Base-by-base conservation (phyloP, 352 stramenopile species). In the Pythium oligandrum region DNA sequence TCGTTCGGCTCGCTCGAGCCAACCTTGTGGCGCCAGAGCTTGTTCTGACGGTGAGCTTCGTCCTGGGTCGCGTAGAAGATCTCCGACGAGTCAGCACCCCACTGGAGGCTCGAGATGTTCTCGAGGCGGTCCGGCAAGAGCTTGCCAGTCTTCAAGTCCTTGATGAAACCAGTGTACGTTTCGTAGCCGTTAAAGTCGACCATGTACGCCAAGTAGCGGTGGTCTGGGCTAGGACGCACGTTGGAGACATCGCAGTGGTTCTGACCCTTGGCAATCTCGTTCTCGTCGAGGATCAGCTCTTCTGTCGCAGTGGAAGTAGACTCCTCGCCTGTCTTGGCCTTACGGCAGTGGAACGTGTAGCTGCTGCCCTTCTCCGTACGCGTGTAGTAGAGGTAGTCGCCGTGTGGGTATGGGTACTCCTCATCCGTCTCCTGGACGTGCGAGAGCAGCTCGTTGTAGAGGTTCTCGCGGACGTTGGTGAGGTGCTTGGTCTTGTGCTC, bases 61-160 rank as follows among this genome's bases (percentile, higher is more conserved):
- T 98, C 90, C 59, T 95, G 74, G 34, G 87, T 98, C 8, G 82
- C 73, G 73, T 98, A 99, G 70, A 97, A 99, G 12, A 99, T 46
- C n/a, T 86, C 90, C 0, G 69, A 76, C 17, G 79, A 77, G 51
- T 98, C 90, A 6, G 76, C 66, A 37, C 95, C 93, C 95, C 96
- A 99, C 38, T 79, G 67, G 38, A 98, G 43, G 48, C 88, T 95
- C 48, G 86, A 88, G 30, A 94, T 95, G 54, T 93, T 84, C 46
- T 88, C 68, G 26, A 97, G 82, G 39, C 82, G 70, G 52, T 96
- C 87, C 1, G 84, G 46, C 9, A 90, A 55, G 48, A 86, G 53
- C 60, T 86, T 46, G 34, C 75, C 80, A 4, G 82, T 87, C 57
- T 73, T 60, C 42, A 97, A 67, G 66, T 96, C 64, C 63, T 93